Base-by-base conservation (phyloP, 2,329 filamentous ascomycete genomes). In the Aspergillus pseudoterreus region DNA sequence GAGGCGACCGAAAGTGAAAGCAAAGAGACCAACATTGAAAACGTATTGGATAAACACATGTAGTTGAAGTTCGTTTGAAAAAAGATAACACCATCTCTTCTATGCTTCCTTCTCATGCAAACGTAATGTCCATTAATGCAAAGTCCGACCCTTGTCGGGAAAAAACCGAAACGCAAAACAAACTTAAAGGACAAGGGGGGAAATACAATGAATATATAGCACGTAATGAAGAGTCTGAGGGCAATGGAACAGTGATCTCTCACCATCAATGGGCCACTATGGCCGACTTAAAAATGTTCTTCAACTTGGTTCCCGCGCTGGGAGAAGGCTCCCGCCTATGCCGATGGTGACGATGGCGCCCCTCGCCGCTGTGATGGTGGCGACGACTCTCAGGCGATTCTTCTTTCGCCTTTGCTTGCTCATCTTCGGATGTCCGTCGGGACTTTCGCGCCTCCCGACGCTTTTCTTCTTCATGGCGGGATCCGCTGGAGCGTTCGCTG, bases 241-340 rank as follows among this genome's bases (percentile, higher is more conserved):
- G 27, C 27, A 30, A 30, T 30, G 27, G 27, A 30, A 30, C 8
- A 10, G 10, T 10, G 27, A 10, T 8, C 27, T 30, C 27, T 10
- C 27, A 30, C 27, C 9, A 49, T 63, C 52, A 69, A 45, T 66
- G 57, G 33, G 61, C 66, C 56, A 59, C 55, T 54, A 70, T 63
- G n/a, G 56, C 58, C 5, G 63, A 56, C 50, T 63, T 64, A 49
- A 66, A 53, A 43, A 70, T 19, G n/a, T 53, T 57, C 53, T 67
- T 70, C 46, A 70, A 43, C 27, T 60, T 68, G 17, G 66, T 65
- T 49, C 62, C 57, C 21, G 55, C 59, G 8, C 61, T 60, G 30
- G 58, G 58, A 22, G 66, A 66, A 32, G 62, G 59, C 19, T 67
- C 66, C 10, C 63, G 63, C 30, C 57, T 53, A 22, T 61, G 63